Percentiles rank a stretch among this genome's conserved stretches.
Conservation (phyloP, 768 basidiomycete genomes). For the Leccinellum rugosiceps region DNA sequence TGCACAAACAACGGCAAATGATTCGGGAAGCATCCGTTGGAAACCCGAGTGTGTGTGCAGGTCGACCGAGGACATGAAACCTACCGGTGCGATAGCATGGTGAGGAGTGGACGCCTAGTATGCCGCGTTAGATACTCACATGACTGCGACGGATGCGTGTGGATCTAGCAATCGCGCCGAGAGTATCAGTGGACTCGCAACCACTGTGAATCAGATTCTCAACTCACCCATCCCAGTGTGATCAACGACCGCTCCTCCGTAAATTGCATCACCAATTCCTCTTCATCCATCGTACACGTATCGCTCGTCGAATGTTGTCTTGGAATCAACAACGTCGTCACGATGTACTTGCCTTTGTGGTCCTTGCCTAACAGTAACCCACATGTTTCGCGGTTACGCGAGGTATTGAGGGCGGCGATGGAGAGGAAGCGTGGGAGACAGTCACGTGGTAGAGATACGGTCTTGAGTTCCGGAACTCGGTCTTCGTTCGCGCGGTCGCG, state of each 20-base stretch:
- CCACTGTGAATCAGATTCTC: neutral
- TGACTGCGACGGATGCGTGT: slow-evolving; percentile 88
- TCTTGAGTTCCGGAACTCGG: slow-evolving; percentile 47
- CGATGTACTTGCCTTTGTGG: slow-evolving; percentile 56
- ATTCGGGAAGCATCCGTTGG: slow-evolving; percentile 87
- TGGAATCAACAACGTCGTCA: slow-evolving; percentile 86
- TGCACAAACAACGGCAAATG: slow-evolving; percentile 90
- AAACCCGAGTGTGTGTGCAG: slow-evolving; percentile 89
- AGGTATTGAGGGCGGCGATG: slow-evolving; percentile 77
- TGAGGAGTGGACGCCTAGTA: neutral
- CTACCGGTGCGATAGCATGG: slow-evolving; percentile 29
- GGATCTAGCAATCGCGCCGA: slow-evolving; percentile 53
- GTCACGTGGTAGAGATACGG: slow-evolving; percentile 66
- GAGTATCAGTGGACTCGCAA: neutral
- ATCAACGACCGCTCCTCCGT: slow-evolving; percentile 79
- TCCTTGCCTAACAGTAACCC: slow-evolving; percentile 77
- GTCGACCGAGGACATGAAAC: slow-evolving; percentile 94
- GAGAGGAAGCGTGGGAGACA: slow-evolving; percentile 73
- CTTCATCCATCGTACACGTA: slow-evolving; percentile 91
- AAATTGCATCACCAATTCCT: slow-evolving; percentile 82
- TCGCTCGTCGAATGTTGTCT: slow-evolving; percentile 85
- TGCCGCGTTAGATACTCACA: slow-evolving; percentile 43
- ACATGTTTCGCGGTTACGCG: slow-evolving; percentile 80
- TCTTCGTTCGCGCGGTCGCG: slow-evolving; percentile 32
- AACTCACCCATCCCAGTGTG: slow-evolving; percentile 85